Conservation (phyloP, 371 early-diverging fungal species). For the Blakeslea trispora region DNA sequence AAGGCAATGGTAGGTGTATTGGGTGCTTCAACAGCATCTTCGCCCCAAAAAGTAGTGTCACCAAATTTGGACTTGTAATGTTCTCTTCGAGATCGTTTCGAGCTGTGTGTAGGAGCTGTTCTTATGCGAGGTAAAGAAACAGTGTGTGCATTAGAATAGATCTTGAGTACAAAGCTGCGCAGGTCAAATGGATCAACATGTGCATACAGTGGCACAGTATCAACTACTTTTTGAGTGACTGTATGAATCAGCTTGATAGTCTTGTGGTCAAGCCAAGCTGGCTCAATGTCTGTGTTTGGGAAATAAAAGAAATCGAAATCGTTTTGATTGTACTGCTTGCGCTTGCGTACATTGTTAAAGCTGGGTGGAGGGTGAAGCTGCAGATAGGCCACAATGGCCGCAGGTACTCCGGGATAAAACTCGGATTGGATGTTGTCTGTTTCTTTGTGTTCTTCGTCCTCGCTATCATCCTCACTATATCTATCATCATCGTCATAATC, state of each 20-base stretch:
- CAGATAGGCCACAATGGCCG: conserved; percentile 50
- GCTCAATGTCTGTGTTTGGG: conserved; percentile 24
- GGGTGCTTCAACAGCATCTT: conserved; percentile 7
- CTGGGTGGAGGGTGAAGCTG: conserved; percentile 25
- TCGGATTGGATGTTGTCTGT: conserved; percentile 18
- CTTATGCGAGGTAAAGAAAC: conserved; percentile 33
- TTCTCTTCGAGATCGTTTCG: conserved; percentile 28
- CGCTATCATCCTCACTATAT: conserved; percentile 11
- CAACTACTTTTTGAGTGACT: conserved; percentile 18
- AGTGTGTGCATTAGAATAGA: conserved; percentile 55
- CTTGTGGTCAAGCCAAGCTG: conserved; percentile 28
- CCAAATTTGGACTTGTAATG: conserved; percentile 28
- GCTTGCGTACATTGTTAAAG: conserved; percentile 8
- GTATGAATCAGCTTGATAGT: conserved; percentile 32
- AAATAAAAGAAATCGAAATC: conserved; percentile 50
- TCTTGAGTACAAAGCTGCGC: conserved; percentile 43
- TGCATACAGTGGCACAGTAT: conserved; percentile 24
- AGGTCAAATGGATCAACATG: conserved; percentile 32
- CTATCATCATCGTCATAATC: conserved; percentile 16
- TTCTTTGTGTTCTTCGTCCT: conserved; percentile 22
- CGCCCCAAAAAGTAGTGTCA: conserved; percentile 27
- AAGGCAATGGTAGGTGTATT: conserved; percentile 37
- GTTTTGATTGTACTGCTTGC: conserved; percentile 9
- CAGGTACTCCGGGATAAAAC: conserved; percentile 50
- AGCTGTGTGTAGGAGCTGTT: conserved; percentile 30